A percentile compares a stretch with the other conserved stretches of the same genome.
Evolutionary conservation across 2,329 filamentous ascomycete species (phyloP).

Genomic region (Apiospora koreana): DNA sequence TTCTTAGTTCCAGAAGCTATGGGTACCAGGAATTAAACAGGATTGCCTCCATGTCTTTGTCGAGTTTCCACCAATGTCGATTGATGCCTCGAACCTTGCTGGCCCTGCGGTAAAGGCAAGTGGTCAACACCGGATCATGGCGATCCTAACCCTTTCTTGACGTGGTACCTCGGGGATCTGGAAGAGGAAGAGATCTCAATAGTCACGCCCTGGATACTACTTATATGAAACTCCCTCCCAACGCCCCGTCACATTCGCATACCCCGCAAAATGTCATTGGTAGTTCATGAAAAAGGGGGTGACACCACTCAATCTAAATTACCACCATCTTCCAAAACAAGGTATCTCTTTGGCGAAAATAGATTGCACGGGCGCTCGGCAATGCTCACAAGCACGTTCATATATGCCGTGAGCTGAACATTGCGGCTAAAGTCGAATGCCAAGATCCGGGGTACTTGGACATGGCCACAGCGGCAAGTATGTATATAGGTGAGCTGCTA

Average conservation of each 20-base stretch:
- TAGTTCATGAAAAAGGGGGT: neutral
- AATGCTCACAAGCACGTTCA: neutral
- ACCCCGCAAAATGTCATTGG: neutral
- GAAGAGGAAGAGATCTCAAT: neutral
- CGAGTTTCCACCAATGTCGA: neutral
- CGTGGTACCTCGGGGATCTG: neutral
- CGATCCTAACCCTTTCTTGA: too few relatives aligned
- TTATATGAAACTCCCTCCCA: neutral
- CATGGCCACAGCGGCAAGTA: neutral
- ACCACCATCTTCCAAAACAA: neutral
- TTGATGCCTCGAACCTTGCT: neutral
- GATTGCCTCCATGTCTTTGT: neutral
- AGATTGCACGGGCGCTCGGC: neutral
- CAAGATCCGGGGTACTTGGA: neutral
- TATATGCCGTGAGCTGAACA: neutral
- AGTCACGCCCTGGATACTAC: neutral
- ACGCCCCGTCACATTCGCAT: neutral
- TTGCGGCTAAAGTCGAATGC: neutral
- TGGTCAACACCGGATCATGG: too few relatives aligned
- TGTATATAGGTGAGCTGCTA: neutral
- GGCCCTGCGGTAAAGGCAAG: too few relatives aligned
- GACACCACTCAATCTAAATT: neutral
- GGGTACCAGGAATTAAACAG: neutral
- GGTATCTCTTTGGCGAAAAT: neutral
- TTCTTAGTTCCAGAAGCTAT: neutral